These are phyloP conservation scores for Populus tremula DNA, from an alignment of 345 rosid genomes.

Conservation along the genomic window DNA sequence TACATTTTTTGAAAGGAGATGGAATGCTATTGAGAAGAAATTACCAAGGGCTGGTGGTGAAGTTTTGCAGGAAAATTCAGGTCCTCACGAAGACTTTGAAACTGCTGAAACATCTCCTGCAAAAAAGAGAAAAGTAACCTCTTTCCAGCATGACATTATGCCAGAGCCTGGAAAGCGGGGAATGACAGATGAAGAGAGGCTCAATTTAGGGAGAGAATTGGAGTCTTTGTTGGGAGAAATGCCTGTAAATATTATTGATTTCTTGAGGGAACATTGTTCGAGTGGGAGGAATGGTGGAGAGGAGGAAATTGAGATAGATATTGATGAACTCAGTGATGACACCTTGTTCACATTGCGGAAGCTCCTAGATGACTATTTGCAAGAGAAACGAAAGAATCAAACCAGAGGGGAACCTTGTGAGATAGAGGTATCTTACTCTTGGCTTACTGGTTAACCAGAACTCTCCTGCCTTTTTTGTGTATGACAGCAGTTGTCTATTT, in stretches of 20 bases:
- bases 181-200: constrained; percentile 17
- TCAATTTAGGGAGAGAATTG: constrained; percentile 13
- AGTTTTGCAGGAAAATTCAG: not conserved
- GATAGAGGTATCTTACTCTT: constrained; percentile 21
- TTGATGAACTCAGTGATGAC: constrained; percentile 30
- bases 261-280: constrained; percentile 18
- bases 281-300: constrained; percentile 17
- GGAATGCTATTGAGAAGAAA: constrained; percentile 31
- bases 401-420: constrained; percentile 27
- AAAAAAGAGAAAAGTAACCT: constrained; percentile 20
- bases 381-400: constrained; percentile 20
- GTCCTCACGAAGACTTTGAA: constrained; percentile 1
- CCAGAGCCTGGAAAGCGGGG: constrained; percentile 16
- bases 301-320: constrained; percentile 32
- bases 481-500: not conserved
- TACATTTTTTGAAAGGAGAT: constrained; percentile 32
- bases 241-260: constrained; percentile 28
- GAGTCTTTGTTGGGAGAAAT: constrained; percentile 21
- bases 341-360: constrained; percentile 21
- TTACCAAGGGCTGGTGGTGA: constrained; percentile 11
- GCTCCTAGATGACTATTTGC: constrained; percentile 29
- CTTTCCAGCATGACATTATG: constrained; percentile 11
- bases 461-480: not conserved
- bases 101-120: constrained; percentile 5
- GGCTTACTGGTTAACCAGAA: not conserved